phyloP scores from a whole-genome alignment of 345 rosid species.

The Zanthoxylum bungeanum region DNA sequence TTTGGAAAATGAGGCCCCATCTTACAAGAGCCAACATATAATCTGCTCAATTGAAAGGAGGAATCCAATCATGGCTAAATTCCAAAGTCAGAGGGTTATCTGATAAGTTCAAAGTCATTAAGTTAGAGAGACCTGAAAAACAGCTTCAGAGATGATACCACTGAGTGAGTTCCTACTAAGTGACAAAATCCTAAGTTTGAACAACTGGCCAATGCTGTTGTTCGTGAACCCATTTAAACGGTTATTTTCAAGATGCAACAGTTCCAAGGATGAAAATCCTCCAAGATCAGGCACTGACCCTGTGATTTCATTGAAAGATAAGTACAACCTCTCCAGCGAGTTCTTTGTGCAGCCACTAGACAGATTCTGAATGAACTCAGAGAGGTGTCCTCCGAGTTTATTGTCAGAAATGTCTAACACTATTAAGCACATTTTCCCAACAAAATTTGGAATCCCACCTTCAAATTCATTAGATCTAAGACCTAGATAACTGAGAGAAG shows the following conservation, averaged over 20 bases:
- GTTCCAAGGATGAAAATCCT: background rate
- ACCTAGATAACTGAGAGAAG: background rate
- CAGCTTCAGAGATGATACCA: background rate
- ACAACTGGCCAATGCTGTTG: background rate
- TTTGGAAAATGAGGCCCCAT: background rate
- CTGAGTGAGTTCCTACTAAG: background rate
- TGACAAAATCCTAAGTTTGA: background rate
- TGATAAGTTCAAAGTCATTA: background rate
- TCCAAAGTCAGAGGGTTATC: background rate
- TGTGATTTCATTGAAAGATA: background rate
- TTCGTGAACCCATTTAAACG: background rate
- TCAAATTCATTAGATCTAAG: background rate
- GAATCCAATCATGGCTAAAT: background rate
- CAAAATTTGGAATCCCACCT: background rate
- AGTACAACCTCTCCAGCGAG: constrained; percentile 11
- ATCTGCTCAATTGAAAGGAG: background rate
- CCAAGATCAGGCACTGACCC: constrained; percentile 16
- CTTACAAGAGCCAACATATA: background rate
- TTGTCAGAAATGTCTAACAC: background rate
- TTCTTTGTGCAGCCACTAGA: constrained; percentile 7
- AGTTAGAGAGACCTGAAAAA: background rate
- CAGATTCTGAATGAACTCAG: background rate
- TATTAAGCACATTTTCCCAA: background rate
- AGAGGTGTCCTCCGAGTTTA: background rate
- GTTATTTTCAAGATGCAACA: background rate